Evolutionary conservation across 108 stramenopile species (phyloP).

Genomic region (Bacterosira constricta): DNA sequence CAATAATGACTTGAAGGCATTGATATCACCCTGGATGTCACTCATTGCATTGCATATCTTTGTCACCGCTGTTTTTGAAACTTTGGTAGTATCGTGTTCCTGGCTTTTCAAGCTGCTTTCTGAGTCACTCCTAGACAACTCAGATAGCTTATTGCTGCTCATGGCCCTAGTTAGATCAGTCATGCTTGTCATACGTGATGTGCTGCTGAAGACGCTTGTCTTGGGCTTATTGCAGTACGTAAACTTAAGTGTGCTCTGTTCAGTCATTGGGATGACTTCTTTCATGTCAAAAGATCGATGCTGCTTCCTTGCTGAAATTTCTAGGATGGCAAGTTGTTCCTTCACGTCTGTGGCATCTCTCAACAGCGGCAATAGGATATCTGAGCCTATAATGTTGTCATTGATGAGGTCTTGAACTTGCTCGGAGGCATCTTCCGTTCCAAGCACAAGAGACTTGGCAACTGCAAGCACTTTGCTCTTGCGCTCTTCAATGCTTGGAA

Average conservation of each 20-base stretch:
- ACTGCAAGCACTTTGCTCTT: slow-evolving; percentile 60
- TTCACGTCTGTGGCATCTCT: slow-evolving; percentile 46
- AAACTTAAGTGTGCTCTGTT: slow-evolving; percentile 68
- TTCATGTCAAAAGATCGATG: slow-evolving; percentile 85
- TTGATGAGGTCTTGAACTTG: slow-evolving; percentile 71
- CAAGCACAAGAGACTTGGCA: slow-evolving; percentile 49
- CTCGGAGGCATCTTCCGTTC: slow-evolving; percentile 37
- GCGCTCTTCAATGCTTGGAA: slow-evolving; percentile 88
- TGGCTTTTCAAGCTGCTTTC: slow-evolving; percentile 54
- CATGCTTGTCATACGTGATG: slow-evolving; percentile 80
- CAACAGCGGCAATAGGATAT: slow-evolving; percentile 86
- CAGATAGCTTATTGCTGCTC: slow-evolving; percentile 67
- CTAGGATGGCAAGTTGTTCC: slow-evolving; percentile 72
- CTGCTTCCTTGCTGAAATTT: slow-evolving; percentile 83
- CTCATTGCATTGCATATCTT: slow-evolving; percentile 59
- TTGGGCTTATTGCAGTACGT: slow-evolving; percentile 71
- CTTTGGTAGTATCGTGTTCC: slow-evolving; percentile 59
- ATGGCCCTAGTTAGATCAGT: slow-evolving; percentile 79
- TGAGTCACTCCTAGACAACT: slow-evolving; percentile 60
- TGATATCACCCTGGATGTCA: slow-evolving; percentile 47
- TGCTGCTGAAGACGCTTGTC: slow-evolving; percentile 71
- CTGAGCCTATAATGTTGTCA: slow-evolving; percentile 79
- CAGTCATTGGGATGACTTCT: slow-evolving; percentile 52
- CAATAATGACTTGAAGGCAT: slow-evolving; percentile 49
- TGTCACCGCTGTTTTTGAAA: slow-evolving; percentile 63